Evolutionary conservation across 1,284 basidiomycete species (phyloP), one percentile per base, ranked within the genome.

Genomic region (Schizopora paradoxa): DNA sequence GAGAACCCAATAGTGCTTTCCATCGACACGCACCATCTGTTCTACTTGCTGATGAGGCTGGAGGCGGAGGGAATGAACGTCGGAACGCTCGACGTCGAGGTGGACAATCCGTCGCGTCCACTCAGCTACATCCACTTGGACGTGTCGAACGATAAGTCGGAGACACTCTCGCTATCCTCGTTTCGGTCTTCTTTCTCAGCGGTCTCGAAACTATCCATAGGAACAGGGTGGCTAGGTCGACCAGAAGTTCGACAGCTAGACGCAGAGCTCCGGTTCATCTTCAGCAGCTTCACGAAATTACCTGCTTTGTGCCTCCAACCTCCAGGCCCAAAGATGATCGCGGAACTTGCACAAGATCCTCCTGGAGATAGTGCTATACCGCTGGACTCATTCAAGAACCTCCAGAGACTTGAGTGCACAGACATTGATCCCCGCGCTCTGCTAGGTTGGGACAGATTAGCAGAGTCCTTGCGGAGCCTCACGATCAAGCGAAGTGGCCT

Each of bases 41-140:
- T 87, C 73, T 95, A 93, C 64, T 65, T 91, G 52, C 75, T 95
- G 46, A 84, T 93, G 66, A 84, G 89, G 36, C 74, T 93, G 54
- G 91, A 95, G 63, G 88, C 78, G 2, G 64, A 89, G 27, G 83
- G 80, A 11, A 68, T 89, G 45, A 66, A 78, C 41, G 74, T 88
- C 27, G 91, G 91, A 42, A 77, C 82, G n/a, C 73, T 95, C 47
- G 91, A 95, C 61, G 77, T 87, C 50, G 75, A 73, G 32, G 69
- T 90, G 45, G 75, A 84, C 56, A 74, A 68, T 51, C 81, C 84
- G 8, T 80, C 82, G 28, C 75, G 82, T 19, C 86, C 86, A 14
- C 81, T 85, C 70, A 83, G 73, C 61, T 87, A 84, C 57, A 70
- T 84, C 56, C 77, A 79, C 53, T 63, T 86, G 43, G 73, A 77